Conservation (phyloP, 306 rosid species). For the Alnus glutinosa region DNA sequence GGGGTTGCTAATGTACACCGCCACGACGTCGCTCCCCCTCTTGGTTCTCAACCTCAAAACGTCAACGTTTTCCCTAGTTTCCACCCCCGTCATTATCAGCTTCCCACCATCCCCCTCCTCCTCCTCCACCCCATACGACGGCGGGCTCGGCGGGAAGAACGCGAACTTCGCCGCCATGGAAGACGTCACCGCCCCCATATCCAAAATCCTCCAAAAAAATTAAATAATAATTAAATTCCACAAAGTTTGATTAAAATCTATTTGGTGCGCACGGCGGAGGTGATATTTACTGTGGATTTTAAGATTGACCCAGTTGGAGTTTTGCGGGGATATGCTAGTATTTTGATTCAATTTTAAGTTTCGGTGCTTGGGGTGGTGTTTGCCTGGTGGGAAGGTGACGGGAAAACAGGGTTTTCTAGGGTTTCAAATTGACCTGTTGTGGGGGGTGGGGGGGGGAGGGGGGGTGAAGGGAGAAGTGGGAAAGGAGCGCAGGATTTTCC, state of each 20-base stretch:
- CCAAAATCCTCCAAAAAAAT: not conserved
- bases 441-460: not conserved
- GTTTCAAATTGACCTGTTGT: slow-evolving; percentile 6
- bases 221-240: not conserved
- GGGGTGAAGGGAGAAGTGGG: slow-evolving; percentile 9
- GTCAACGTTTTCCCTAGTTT: slow-evolving; percentile 66
- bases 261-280: not conserved
- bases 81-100: slow-evolving; percentile 54
- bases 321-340: not conserved
- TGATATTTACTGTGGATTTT: not conserved
- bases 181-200: slow-evolving; percentile 87
- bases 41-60: slow-evolving; percentile 77
- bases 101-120: slow-evolving; percentile 48
- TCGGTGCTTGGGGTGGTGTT: not conserved
- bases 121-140: slow-evolving; percentile 67
- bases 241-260: slow-evolving; percentile 9
- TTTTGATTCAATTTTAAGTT: not conserved
- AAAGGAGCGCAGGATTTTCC: slow-evolving; percentile 35
- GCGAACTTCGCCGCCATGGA: slow-evolving; percentile 97
- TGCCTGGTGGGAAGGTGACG: not conserved
- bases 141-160: slow-evolving; percentile 85
- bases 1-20: slow-evolving; percentile 60
- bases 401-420: slow-evolving; percentile 25
- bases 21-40: slow-evolving; percentile 73
- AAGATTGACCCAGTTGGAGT: not conserved